Conservation (phyloP, 129 eudicot species). For the Pulicaria dysenterica region DNA sequence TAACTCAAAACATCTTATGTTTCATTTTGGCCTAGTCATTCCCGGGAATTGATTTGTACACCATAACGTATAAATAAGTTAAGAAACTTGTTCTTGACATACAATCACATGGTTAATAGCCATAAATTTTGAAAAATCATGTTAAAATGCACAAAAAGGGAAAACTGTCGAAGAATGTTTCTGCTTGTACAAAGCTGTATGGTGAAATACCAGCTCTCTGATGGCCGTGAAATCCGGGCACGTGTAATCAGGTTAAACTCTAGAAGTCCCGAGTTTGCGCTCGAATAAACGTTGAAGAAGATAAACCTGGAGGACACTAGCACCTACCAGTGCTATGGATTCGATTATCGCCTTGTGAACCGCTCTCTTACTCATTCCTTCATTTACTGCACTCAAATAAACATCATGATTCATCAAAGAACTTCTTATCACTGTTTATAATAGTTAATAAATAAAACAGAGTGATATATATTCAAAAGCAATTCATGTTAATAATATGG, state of each 20-base stretch:
- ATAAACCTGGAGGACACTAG: conserved; percentile 72
- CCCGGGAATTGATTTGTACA: not conserved
- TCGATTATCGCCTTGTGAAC: conserved; percentile 82
- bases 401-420: not conserved
- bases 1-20: not conserved
- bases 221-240: conserved; percentile 8
- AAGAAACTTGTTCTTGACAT: not conserved
- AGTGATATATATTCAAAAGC: not conserved
- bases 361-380: conserved; percentile 76
- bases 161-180: not conserved
- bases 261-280: conserved; percentile 61
- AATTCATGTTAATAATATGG: conserved; percentile 2
- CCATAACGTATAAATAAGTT: not conserved
- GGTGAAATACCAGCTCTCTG: conserved; percentile 3
- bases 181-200: conserved; percentile 20
- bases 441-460: not conserved
- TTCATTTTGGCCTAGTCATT: too few relatives aligned
- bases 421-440: not conserved
- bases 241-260: conserved; percentile 48
- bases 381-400: conserved; percentile 61
- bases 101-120: conserved; percentile 2
- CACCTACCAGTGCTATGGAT: conserved; percentile 71
- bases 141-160: not conserved
- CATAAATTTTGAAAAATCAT: not conserved
- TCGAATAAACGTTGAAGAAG: conserved; percentile 78